Evolutionary conservation across 1,284 basidiomycete species (phyloP), one percentile per base, ranked within the genome.

Genomic region (Leccinum pachyderme): DNA sequence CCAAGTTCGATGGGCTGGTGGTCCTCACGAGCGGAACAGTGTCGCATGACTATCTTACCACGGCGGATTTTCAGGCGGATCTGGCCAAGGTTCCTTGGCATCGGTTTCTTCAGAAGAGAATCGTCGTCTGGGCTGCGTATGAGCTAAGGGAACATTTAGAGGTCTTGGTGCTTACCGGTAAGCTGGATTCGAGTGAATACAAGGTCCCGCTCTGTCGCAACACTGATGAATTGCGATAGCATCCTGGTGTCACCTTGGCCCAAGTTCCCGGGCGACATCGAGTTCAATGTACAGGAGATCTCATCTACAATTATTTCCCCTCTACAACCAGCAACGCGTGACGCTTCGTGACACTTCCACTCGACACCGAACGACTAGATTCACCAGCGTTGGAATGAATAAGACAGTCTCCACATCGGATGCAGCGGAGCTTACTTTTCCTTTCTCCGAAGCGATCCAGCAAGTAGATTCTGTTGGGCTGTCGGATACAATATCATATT

Each of bases 371-470:
- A 63, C 41, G 47, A 37, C 63, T 58, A 35, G 33, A 39, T 22
- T 5, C 6, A 32, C 13, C 13, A 12, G 48, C 8, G 8, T 44
- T 15, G 39, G 32, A 22, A 24, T 28, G 18, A 2, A 22, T 2
- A 12, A 22, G 9, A 27, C 5, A 29, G 13, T 28, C 41, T n/a
- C 37, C 2, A 11, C 18, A 22, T 39, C 9, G 5, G 37, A 22
- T 22, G 7, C 18, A 6, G 37, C 18, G 8, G 5, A 7, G 4
- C n/a, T 22, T 28, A 62, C 64, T 50, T 63, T 65, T 46, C 61
- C 63, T 18, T 55, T 55, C 24, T 57, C 47, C 0, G 62, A 66
- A 8, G 59, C 47, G 18, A 66, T 51, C 59, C 59, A 66, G 32
- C 64, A 66, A 11, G 55, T 61, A 22, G 46, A 47, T 15, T 45